Percentiles rank a stretch among this genome's conserved stretches.
These are phyloP conservation scores for Aureobasidium sp. DNA, from an alignment of 2,329 filamentous ascomycete species.

Conservation along the genomic window DNA sequence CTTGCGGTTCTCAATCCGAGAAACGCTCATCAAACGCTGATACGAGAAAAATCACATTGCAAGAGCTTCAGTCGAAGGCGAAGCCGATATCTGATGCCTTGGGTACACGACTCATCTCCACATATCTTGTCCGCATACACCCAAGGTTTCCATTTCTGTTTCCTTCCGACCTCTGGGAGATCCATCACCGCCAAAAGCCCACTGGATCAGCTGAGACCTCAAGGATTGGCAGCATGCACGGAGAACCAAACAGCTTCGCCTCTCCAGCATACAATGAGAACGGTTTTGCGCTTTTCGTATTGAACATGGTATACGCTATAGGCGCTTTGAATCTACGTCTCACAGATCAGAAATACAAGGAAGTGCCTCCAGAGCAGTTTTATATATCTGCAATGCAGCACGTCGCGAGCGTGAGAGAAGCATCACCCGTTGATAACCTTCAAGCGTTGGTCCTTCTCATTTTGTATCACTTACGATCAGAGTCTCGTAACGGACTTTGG, in stretches of 20 bases:
- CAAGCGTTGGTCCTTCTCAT: background rate
- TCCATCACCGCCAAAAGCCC: background rate
- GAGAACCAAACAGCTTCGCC: background rate
- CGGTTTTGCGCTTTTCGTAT: background rate
- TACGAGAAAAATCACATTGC: background rate
- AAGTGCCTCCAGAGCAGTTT: background rate
- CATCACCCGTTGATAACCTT: background rate
- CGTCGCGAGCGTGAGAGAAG: background rate
- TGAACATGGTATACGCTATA: background rate
- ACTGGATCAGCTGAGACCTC: background rate
- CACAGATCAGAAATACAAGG: background rate
- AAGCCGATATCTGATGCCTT: background rate
- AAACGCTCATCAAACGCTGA: background rate
- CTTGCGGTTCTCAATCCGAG: background rate
- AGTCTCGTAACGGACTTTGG: background rate
- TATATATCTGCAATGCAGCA: background rate
- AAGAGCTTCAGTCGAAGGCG: background rate
- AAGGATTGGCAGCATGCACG: background rate
- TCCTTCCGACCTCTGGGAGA: background rate
- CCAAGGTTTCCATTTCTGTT: background rate
- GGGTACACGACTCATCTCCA: background rate
- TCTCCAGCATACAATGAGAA: background rate
- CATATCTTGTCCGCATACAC: conserved; percentile 3
- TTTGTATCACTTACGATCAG: background rate
- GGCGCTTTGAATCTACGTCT: background rate